These are phyloP conservation scores for Prunus dulcis DNA, from an alignment of 306 rosid genomes.

Conservation along the genomic window DNA sequence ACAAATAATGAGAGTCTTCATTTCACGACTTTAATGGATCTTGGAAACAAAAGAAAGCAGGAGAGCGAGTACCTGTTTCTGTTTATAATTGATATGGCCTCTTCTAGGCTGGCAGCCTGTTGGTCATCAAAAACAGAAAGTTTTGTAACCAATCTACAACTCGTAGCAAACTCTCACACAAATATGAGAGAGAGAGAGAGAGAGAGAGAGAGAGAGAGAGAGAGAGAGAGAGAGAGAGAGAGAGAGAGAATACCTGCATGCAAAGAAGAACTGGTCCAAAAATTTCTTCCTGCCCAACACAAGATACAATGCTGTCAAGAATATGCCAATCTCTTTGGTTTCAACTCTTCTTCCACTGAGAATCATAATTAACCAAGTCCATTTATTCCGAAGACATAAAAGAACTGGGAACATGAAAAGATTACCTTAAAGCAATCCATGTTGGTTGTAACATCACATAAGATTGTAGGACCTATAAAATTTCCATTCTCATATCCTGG, in stretches of 20 bases:
- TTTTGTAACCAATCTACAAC: constrained; percentile 12
- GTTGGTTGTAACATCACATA: constrained; percentile 52
- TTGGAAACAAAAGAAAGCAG: not conserved
- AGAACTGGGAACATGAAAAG: constrained; percentile 10
- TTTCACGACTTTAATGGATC: constrained; percentile 1
- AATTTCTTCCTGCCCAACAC: constrained; percentile 60
- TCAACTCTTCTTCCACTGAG: constrained; percentile 27
- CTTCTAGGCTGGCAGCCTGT: constrained; percentile 67
- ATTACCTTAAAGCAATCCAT: constrained; percentile 70
- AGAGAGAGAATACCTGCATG: constrained; percentile 52
- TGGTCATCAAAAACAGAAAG: constrained; percentile 19
- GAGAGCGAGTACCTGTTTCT: constrained; percentile 44
- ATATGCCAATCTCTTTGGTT: constrained; percentile 24
- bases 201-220: not conserved
- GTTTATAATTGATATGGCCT: constrained; percentile 62
- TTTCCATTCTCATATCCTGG: constrained; percentile 69
- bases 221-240: not conserved
- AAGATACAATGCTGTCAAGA: constrained; percentile 35
- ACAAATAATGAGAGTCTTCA: not conserved
- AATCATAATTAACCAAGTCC: constrained; percentile 16
- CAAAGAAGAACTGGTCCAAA: constrained; percentile 69
- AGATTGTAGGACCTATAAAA: constrained; percentile 65
- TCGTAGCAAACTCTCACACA: not conserved
- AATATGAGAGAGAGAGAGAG: not conserved
- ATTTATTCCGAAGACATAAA: constrained; percentile 12